phyloP scores from a whole-genome alignment of 176 grass and related monocot species.

The Aegilops speltoides region DNA sequence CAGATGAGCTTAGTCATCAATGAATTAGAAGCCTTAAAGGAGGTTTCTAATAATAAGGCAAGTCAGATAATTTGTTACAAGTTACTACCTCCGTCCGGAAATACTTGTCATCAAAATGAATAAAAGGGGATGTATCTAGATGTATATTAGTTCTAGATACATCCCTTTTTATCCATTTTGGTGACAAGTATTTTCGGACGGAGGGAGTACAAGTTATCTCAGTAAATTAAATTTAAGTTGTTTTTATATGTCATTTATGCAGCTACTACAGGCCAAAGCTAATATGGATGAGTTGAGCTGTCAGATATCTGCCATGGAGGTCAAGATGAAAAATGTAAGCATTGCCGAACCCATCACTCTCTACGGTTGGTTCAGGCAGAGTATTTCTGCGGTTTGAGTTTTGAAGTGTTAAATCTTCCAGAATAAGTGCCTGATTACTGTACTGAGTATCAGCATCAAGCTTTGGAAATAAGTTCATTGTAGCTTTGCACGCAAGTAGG shows the following conservation, averaged over 20 bases:
- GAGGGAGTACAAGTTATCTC: background rate
- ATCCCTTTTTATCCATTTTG: no score
- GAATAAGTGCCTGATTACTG: background rate
- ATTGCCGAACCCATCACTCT: background rate
- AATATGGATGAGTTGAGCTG: constrained; percentile 56
- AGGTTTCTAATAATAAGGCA: constrained; percentile 59
- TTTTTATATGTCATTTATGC: constrained; percentile 18
- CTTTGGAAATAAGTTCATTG: constrained; percentile 14
- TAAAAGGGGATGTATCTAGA: no score
- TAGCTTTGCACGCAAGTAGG: background rate
- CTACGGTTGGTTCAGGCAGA: background rate
- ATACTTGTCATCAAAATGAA: no score
- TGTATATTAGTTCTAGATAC: no score
- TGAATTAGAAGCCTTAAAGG: constrained; percentile 57
- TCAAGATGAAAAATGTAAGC: constrained; percentile 65
- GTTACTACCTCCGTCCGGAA: no score
- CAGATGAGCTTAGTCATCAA: constrained; percentile 41
- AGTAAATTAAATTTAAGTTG: constrained; percentile 1
- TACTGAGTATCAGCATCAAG: background rate
- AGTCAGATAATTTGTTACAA: constrained; percentile 24
- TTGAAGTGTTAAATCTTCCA: background rate
- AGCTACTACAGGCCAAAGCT: constrained; percentile 55
- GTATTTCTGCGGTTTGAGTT: constrained; percentile 5
- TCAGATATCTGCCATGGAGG: constrained; percentile 64
- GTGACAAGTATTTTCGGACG: no score